Base-by-base conservation (phyloP, 2,329 filamentous ascomycete species). In the Plenodomus tracheiphilus region DNA sequence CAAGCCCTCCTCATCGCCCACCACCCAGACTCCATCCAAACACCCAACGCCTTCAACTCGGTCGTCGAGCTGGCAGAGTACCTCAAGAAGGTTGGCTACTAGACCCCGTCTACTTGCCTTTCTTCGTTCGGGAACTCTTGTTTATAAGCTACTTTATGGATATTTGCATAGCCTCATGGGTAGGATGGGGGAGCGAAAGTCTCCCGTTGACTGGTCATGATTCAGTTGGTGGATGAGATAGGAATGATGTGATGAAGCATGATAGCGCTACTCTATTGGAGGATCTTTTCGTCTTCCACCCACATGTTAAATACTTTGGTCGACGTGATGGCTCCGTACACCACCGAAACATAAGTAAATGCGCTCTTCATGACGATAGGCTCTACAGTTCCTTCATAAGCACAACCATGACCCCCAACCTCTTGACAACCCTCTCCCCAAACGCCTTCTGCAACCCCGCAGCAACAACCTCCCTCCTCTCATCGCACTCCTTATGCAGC, bases 1-100 rank as follows among this genome's bases (percentile, higher is more conserved):
- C 87, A 95, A 77, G 90, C 91, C 62, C 86, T 97, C 73, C 84
- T 99, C 71, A 77, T 99, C 72, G 88, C 85, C 62, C 91, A 96
- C 80, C 91, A 97, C 81, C 81, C 80, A 61, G 90, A 96, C 73
- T 73, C 74, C 54, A 78, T 86, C 62, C 81, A 88, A 72, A 89
- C 88, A 43, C 86, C 89, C 70, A 86, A 87, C 73, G 86, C 90
- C 56, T 86, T 86, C 65, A 83, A 83, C 71, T 89, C 88, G 41
- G 88, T 96, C 61, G 89, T 93, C 79, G 81, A 85, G 65, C 82
- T 99, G 56, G 91, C 84, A 66, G 89, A 96, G 75, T 97, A 97
- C 80, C 84, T 96, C 57, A 85, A 89, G 73, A 82, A 84, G 65
- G 79, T 83, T 58, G 84, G 85, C 58, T 96, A 95, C 81, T 97